Evolutionary conservation across 257 asterid species (phyloP).

Genomic region (Echium plantagineum): DNA sequence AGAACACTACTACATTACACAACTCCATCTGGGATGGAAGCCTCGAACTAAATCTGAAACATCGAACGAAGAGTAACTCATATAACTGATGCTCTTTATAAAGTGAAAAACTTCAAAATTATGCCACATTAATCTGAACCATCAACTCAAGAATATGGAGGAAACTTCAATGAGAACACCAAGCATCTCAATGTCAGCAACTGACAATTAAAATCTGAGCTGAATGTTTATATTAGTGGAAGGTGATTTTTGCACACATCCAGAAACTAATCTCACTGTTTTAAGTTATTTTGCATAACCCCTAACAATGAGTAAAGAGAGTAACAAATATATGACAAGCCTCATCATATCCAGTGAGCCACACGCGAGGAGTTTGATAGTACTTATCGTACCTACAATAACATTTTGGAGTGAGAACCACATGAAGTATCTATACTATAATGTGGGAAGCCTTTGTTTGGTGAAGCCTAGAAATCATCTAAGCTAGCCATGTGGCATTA

Average conservation of each 20-base stretch:
- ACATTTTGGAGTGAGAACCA: neutral
- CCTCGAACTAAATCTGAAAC: neutral
- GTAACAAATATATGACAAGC: conserved; percentile 24
- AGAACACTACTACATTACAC: neutral
- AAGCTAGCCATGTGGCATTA: too few relatives aligned
- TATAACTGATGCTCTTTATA: neutral
- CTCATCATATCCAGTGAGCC: conserved; percentile 99
- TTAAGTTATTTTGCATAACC: neutral
- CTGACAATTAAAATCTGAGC: neutral
- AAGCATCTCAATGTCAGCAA: neutral
- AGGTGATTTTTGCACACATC: neutral
- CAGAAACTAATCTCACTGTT: neutral
- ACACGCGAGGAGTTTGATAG: conserved; percentile 97
- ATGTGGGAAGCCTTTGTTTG: too few relatives aligned
- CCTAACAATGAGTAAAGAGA: neutral
- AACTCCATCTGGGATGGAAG: neutral
- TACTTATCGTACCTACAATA: conserved; percentile 80
- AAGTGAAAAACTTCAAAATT: neutral
- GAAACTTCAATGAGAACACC: neutral
- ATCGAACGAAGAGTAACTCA: neutral
- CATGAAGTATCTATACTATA: too few relatives aligned
- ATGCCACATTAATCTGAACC: neutral
- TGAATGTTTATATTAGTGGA: too few relatives aligned
- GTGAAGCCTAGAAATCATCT: too few relatives aligned
- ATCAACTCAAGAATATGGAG: neutral